phyloP scores from a whole-genome alignment of 345 rosid genomes.

The Abelmoschus esculentus region DNA sequence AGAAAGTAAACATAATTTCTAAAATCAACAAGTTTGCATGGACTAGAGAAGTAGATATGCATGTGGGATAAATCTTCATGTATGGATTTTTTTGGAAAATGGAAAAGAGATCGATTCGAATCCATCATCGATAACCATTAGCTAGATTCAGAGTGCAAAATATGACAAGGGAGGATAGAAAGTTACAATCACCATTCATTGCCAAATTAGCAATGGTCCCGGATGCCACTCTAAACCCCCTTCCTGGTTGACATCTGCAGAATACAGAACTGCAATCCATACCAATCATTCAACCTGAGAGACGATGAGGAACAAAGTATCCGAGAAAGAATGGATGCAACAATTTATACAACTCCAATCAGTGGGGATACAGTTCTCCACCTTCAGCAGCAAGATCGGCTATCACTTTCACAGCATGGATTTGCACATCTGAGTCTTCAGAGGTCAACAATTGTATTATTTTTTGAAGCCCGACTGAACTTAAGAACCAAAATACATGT shows the following conservation, averaged over 20 bases:
- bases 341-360: not conserved
- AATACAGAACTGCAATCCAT: conserved; percentile 1
- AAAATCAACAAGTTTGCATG: too few relatives aligned
- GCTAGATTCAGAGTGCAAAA: conserved; percentile 4
- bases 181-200: conserved; percentile 62
- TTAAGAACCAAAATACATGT: not conserved
- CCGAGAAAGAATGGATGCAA: not conserved
- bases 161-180: conserved; percentile 3
- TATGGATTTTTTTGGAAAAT: not conserved
- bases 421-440: conserved; percentile 80
- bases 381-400: conserved; percentile 99
- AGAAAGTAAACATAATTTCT: too few relatives aligned
- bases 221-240: conserved; percentile 90
- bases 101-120: not conserved
- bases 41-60: too few relatives aligned
- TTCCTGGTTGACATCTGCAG: conserved; percentile 71
- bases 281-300: not conserved
- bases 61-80: too few relatives aligned
- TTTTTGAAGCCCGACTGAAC: conserved; percentile 78
- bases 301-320: not conserved
- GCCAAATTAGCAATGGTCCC: conserved; percentile 96
- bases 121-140: not conserved
- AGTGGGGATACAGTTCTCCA: conserved; percentile 17
- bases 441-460: conserved; percentile 67
- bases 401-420: conserved; percentile 85